Evolutionary conservation across 768 basidiomycete genomes (phyloP), one percentile per base, ranked within the genome.

Genomic region (Agaricus blazei): DNA sequence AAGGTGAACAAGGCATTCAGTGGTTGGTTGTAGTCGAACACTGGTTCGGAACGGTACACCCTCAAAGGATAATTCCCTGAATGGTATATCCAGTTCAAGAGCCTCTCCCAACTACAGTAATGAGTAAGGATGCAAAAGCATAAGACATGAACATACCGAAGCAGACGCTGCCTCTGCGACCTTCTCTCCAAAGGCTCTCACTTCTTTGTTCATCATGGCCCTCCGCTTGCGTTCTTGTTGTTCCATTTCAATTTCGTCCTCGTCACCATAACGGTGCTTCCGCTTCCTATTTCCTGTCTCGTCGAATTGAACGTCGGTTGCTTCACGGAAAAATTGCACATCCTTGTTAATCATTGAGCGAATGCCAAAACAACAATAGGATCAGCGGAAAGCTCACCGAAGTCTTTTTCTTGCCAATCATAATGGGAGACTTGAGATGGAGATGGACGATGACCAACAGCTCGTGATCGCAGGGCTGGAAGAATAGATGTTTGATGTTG

Each of bases 271-370:
- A 53, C 96, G 84, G 63, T 94, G 90, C 69, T 97, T 94, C 52
- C 96, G 84, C 70, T 98, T 98, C 62, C 95, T 83, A 64, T 98
- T 98, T n/a, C 97, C 97, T 1, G 97, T 98, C 70, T 99, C 97
- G 64, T 99, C 97, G 65, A 98, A 98, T 60, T 95, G 91, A 28
- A 96, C 91, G 61, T 99, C 97, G 0, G 93, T 91, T 6, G 95
- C 96, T 73, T 98, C 97, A 8, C 96, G 90, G 76, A 90, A 94
- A 70, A 99, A 98, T 82, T 98, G 97, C 5, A 98, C 84, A 68
- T 99, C 97, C 90, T 96, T 58, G 26, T 41, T 42, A 19, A 42
- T 31, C 19, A 12, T 11, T 57, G 55, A 55, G 50, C 41, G 27
- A 58, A 34, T 31, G 23, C 26, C 26, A 23, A 7, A 42, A 14